Evolutionary conservation across 257 asterid genomes (phyloP), one percentile per base, ranked within the genome.

Genomic region (Ophiorrhiza pumila): DNA sequence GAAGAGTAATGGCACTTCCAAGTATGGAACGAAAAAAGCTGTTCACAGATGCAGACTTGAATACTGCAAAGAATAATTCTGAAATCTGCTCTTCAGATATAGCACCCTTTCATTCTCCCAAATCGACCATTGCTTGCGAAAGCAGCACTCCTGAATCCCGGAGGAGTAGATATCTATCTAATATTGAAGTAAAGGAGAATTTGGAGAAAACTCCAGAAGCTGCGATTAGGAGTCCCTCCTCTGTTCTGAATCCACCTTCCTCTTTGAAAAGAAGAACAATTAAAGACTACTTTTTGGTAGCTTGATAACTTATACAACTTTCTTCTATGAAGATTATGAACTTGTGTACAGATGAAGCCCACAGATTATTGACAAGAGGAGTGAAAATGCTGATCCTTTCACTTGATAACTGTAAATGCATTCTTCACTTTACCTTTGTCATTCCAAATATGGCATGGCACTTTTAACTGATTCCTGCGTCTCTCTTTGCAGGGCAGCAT

Each of bases 221-320:
- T 71, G 82, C 84, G 71, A 72, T 29, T 23, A 68, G 43, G 59
- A 95, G 99, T 88, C 99, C 99, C 76, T 85, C 88, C 29, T 95
- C 99, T 56, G 97, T 95, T 75, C 85, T 92, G 63, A 88, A 85
- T 65, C 96, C 94, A 46, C 98, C 97, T 79, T 88, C 96, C 74
- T 91, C 98, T 2, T 59, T 83, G 80, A 90, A 84, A 76, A 89
- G 96, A 79, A 90, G 80, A 83, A 92, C 99, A 60, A 95, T 94
- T 77, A 73, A 88, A 57, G 97, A 94, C 77, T 91, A 91, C 68
- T 91, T 94, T 80, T 70, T 82, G 58, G 80, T 77, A 53, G 77
- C 96, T 56, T 81, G 85, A 77, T 79, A 42, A 64, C 27, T 15
- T 50, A 29, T 31, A 34, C 12, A 13, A 25, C 20, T 23, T 25